These are phyloP conservation scores for Stachybotrys echinatus DNA, from an alignment of 2,329 filamentous ascomycete species.

Conservation along the genomic window DNA sequence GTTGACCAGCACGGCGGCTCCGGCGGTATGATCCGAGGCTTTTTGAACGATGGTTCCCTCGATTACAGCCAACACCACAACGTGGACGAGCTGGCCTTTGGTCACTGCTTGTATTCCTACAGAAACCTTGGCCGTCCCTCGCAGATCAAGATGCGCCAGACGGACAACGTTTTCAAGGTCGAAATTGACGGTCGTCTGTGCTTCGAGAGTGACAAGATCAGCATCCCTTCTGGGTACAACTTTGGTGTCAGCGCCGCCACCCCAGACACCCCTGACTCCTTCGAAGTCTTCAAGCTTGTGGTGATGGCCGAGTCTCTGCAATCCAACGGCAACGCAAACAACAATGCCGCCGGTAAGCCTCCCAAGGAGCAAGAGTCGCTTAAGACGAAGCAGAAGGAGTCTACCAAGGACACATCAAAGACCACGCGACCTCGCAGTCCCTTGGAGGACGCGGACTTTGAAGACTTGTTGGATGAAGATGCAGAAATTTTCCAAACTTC, in stretches of 20 bases:
- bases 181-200: constrained; percentile 74
- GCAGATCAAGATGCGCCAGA: constrained; percentile 68
- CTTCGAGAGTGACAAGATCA: constrained; percentile 77
- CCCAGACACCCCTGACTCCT: constrained; percentile 87
- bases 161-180: constrained; percentile 63
- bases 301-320: constrained; percentile 51
- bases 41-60: constrained; percentile 83
- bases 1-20: constrained; percentile 76
- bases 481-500: constrained; percentile 44
- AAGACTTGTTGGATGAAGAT: constrained; percentile 29
- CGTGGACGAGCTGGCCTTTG: constrained; percentile 84
- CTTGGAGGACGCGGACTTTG: not conserved
- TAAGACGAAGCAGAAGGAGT: constrained; percentile 26
- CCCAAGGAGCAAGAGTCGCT: constrained; percentile 19
- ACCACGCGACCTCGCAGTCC: constrained; percentile 19
- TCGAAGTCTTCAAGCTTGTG: constrained; percentile 85
- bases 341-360: constrained; percentile 8
- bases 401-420: constrained; percentile 10
- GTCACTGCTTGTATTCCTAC: constrained; percentile 86
- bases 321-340: constrained; percentile 6
- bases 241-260: constrained; percentile 86
- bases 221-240: constrained; percentile 72
- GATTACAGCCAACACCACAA: constrained; percentile 73
- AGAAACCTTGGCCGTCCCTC: constrained; percentile 85
- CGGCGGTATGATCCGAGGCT: constrained; percentile 80